Evolutionary conservation across 352 stramenopile genomes (phyloP), one percentile per base, ranked within the genome.

Genomic region (Pythium guiyangense): DNA sequence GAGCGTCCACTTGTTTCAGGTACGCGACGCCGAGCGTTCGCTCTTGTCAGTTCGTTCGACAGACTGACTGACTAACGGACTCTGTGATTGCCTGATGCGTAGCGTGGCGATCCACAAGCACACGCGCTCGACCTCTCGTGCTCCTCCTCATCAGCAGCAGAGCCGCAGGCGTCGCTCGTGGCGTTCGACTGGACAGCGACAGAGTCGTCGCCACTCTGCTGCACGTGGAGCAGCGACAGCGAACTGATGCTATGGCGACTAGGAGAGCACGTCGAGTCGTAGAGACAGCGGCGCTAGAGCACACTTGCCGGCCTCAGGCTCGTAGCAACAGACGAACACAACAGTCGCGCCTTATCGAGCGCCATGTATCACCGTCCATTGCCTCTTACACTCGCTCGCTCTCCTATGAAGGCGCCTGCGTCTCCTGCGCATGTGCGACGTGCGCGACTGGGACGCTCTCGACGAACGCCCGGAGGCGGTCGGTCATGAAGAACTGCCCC

Each of bases 401-500:
- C n/a, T n/a, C n/a, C n/a, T 17, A 37, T 25, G 12, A 37, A 6
- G 46, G 46, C 46, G 46, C 25, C 20, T 17, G 14, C 8, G 31
- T 15, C n/a, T 17, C 6, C n/a, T 43, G 37, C 37, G 31, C 26
- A 9, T 52, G 57, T n/a, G n/a, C n/a, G 3, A 51, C 26, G 40
- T 62, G 71, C 1, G 64, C 47, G 39, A 73, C 59, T 6, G 77
- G 77, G 3, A 88, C 71, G 26, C 70, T 94, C 20, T 77, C 73
- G 12, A 92, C 75, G 40, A 93, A 90, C 40, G 79, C 71, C 26
- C 67, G 66, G 3, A 94, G 69, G n/a, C 78, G 68, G 27, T 90
- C 77, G 45, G 74, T 89, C 85, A 91, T 93, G 54, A 88, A 91
- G 64, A 77, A 93, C 49, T 89, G 64, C 0, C 77, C 79, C 5